Evolutionary conservation across 192 early-diverging fungal species (phyloP).

Genomic region (Mortierella hygrophila): DNA sequence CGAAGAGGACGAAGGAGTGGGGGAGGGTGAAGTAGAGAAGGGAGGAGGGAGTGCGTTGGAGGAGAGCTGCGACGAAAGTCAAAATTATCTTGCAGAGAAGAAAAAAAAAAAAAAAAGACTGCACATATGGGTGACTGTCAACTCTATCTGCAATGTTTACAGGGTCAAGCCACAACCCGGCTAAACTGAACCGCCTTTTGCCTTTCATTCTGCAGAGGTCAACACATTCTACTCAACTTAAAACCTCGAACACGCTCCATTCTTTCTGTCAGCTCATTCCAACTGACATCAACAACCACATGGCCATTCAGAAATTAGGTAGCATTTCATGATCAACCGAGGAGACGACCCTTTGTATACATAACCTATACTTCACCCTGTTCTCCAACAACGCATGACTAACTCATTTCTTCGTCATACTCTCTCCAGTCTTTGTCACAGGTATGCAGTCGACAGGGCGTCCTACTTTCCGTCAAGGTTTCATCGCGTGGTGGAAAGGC

Average conservation of each 20-base stretch:
- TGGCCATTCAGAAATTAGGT: constrained; percentile 8
- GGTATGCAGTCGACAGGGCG: background rate
- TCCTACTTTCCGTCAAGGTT: background rate
- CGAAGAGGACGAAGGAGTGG: background rate
- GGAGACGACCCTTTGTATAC: too few species aligned
- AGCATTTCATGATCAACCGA: background rate
- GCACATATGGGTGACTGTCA: background rate
- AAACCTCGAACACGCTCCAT: background rate
- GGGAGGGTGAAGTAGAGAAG: background rate
- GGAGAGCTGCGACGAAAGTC: background rate
- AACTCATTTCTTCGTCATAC: background rate
- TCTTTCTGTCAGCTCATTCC: background rate
- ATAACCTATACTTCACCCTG: background rate
- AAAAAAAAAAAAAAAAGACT: background rate
- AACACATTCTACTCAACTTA: background rate
- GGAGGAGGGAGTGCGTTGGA: background rate
- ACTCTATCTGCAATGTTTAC: background rate
- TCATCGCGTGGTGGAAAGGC: background rate
- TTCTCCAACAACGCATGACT: background rate
- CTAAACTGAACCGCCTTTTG: background rate
- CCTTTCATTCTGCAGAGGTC: background rate
- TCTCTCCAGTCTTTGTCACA: constrained; percentile 35
- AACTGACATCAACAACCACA: background rate
- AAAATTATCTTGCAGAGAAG: background rate
- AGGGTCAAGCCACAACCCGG: background rate